Percentiles rank a stretch among this genome's conserved stretches.
These are phyloP conservation scores for Fusarium proliferatum DNA, from an alignment of 2,329 filamentous ascomycete genomes.

Conservation along the genomic window DNA sequence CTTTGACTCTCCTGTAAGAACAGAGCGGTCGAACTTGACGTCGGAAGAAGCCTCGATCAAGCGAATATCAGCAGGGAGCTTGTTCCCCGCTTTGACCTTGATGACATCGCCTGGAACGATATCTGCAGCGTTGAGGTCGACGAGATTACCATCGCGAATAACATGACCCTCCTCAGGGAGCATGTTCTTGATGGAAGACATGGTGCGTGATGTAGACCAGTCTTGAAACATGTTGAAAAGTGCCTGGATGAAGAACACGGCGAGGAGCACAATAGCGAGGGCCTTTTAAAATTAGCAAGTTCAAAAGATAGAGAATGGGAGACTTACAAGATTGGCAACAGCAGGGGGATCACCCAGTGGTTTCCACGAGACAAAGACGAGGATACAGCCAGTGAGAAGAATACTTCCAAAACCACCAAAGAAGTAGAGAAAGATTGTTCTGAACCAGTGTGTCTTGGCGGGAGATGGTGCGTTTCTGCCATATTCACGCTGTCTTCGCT, in stretches of 20 bases:
- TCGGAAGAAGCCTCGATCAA: constrained; percentile 1
- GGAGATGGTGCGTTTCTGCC: constrained; percentile 11
- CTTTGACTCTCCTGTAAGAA: constrained; percentile 7
- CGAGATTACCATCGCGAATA: neutral
- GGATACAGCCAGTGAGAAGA: neutral
- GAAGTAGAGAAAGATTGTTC: constrained; percentile 11
- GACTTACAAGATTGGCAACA: neutral
- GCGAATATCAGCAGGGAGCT: constrained; percentile 5
- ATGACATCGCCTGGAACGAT: constrained; percentile 7
- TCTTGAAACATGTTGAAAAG: constrained; percentile 18
- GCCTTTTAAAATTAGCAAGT: neutral
- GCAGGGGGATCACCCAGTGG: constrained; percentile 4
- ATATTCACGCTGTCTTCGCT: neutral
- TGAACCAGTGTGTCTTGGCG: constrained; percentile 9
- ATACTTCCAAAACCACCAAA: constrained; percentile 16
- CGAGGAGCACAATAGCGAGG: neutral
- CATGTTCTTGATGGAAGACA: constrained; percentile 18
- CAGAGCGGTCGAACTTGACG: constrained; percentile 3
- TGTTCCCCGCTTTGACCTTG: neutral
- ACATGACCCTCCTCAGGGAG: neutral
- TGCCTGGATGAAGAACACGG: neutral
- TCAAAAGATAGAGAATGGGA: accelerated
- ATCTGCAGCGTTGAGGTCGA: neutral
- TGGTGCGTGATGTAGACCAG: constrained; percentile 17
- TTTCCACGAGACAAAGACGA: constrained; percentile 14